These are phyloP conservation scores for Tricholoma sp. DNA, from an alignment of 768 basidiomycete species.

Conservation along the genomic window DNA sequence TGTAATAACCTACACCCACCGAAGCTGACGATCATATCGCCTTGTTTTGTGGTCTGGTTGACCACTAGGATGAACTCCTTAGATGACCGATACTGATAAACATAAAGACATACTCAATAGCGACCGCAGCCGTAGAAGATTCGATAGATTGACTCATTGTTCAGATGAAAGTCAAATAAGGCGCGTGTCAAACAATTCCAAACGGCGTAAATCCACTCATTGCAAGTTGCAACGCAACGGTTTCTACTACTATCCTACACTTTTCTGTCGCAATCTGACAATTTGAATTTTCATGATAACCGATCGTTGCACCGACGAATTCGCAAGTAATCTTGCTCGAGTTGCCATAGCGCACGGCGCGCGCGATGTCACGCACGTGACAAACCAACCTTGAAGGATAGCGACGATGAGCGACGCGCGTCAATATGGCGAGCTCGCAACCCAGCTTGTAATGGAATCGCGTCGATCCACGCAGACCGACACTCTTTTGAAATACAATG, in stretches of 20 bases:
- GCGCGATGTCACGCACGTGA: background rate
- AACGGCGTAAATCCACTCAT: too few species aligned
- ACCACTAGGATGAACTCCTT: constrained; percentile 29
- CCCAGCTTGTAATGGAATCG: constrained; percentile 83
- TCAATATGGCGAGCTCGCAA: constrained; percentile 82
- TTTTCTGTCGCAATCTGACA: too few species aligned
- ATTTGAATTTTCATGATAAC: too few species aligned
- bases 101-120: background rate
- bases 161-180: background rate
- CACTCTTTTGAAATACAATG: constrained; percentile 88
- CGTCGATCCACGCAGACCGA: constrained; percentile 81
- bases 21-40: constrained; percentile 91
- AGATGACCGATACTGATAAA: background rate
- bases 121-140: constrained; percentile 21
- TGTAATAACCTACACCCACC: constrained; percentile 41
- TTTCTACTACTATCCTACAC: too few species aligned
- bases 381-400: background rate
- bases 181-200: too few species aligned
- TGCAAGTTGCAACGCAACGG: too few species aligned
- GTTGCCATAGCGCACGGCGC: background rate
- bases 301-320: too few species aligned
- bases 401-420: constrained; percentile 46
- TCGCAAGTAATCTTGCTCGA: too few species aligned
- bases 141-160: constrained; percentile 19
- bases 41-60: constrained; percentile 85